Conservation (phyloP, 345 rosid species). For the Eutrema japonicum region DNA sequence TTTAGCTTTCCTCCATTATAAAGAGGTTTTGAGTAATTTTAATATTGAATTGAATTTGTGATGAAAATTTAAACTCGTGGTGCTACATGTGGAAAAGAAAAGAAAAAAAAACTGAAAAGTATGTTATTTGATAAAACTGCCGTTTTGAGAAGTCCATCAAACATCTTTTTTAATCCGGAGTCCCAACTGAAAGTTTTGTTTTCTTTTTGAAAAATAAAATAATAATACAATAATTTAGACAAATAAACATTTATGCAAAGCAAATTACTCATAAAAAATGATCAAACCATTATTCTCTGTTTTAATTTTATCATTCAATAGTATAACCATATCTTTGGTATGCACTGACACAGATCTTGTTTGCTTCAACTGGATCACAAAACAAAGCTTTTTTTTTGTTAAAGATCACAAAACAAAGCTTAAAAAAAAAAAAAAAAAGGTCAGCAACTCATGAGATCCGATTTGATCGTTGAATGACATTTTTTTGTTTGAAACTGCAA, state of each 20-base stretch:
- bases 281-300: neutral
- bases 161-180: too few species aligned
- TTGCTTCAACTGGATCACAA: slow-evolving; percentile 26
- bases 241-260: neutral
- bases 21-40: too few species aligned
- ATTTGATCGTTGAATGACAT: slow-evolving; percentile 36
- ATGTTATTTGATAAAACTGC: too few species aligned
- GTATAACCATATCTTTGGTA: slow-evolving; percentile 10
- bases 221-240: neutral
- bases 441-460: slow-evolving; percentile 38
- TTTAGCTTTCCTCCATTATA: too few species aligned
- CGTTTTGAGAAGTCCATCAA: too few species aligned
- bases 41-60: too few species aligned
- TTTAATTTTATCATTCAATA: slow-evolving; percentile 6
- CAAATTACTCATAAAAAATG: neutral
- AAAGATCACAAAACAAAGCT: slow-evolving; percentile 25
- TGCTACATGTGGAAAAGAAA: too few species aligned
- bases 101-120: too few species aligned
- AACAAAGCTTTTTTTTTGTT: neutral
- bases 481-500: slow-evolving; percentile 32
- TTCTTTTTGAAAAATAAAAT: too few species aligned
- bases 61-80: too few species aligned
- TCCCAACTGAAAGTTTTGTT: neutral
- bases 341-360: slow-evolving; percentile 25
- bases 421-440: neutral